phyloP scores from a whole-genome alignment of 2,329 filamentous ascomycete species.

The Aureobasidium sp. region DNA sequence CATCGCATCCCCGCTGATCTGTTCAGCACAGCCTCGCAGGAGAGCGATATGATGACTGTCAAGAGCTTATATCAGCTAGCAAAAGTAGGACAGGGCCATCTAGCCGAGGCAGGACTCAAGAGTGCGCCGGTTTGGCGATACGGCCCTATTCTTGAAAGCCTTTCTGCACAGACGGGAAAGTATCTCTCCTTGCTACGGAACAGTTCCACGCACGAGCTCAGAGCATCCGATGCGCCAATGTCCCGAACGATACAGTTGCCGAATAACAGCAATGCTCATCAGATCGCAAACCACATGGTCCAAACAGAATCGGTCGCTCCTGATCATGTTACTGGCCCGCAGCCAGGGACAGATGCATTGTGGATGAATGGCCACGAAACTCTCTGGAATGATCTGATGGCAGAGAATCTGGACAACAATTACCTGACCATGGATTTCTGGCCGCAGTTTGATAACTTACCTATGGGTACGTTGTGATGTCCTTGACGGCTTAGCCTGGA shows the following conservation, averaged over 20 bases:
- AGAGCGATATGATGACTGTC: slow-evolving; percentile 6
- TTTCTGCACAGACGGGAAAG: background rate
- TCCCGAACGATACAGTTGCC: background rate
- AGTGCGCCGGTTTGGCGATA: slow-evolving; percentile 42
- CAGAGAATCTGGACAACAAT: background rate
- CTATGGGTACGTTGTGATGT: background rate
- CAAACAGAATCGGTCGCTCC: too few species aligned
- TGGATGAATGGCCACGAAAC: background rate
- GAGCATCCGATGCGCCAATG: background rate
- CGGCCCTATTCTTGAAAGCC: slow-evolving; percentile 42
- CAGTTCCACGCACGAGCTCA: background rate
- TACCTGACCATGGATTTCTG: slow-evolving; percentile 5
- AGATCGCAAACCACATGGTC: too few species aligned
- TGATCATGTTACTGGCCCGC: background rate
- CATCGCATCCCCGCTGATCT: slow-evolving; percentile 15
- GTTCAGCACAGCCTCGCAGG: background rate
- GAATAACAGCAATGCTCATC: background rate
- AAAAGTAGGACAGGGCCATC: slow-evolving; percentile 39
- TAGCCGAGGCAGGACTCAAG: slow-evolving; percentile 30
- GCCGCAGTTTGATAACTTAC: slow-evolving; percentile 3
- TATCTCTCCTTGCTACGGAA: background rate
- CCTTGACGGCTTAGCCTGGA: too few species aligned
- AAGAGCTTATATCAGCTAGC: slow-evolving; percentile 33
- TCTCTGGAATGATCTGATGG: background rate
- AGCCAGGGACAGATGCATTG: background rate